Base-by-base conservation (phyloP, 164 flowering plant genomes). In the Berberis vulgaris region DNA sequence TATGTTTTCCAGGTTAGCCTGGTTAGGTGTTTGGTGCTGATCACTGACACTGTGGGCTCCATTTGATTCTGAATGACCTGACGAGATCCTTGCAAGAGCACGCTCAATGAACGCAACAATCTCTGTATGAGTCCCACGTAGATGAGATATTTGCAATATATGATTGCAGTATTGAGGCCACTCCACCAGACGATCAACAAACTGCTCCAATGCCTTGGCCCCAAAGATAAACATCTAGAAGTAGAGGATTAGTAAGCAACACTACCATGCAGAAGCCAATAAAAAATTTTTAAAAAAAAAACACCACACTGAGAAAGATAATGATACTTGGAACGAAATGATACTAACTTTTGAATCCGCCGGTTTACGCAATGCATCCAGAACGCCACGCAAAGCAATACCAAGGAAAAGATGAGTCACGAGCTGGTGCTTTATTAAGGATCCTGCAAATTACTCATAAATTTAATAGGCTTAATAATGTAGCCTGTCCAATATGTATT, bases 101-200 rank as follows among this genome's bases (percentile, higher is more conserved):
- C 84, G 81, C 69, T 95, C 99, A 69, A 91, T 83, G 71, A 83
- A 85, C 63, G 83, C 71, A 79, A 95, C 94, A 66, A 91, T 79
- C 49, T 88, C 97, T 5, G 91, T 44, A 64, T 91, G 90, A 62
- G 96, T 80, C 62, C 78, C 74, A 54, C 97, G 96, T 44, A 95
- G 78, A 78, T 95, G 99, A 67, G 99, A 91, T 73, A 95, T 95
- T 75, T 95, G 99, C 67, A 95, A 73, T 61, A 95, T 89, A 74
- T 95, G 99, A 74, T 95, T 89, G 81, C 99, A 95, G 69, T 91
- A 95, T 55, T 86, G 99, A 3, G 99, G 97, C 99, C 97, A 91
- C 77, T 95, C 99, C 56, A 85, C 80, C 71, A 95, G 71, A 39
- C 99, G 97, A 72, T 86, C 96, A 65, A 81, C 80, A 78, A 95